A percentile compares a stretch with the other conserved stretches of the same genome.
phyloP scores from a whole-genome alignment of 768 basidiomycete genomes.

The Rhodotorula paludigena region DNA sequence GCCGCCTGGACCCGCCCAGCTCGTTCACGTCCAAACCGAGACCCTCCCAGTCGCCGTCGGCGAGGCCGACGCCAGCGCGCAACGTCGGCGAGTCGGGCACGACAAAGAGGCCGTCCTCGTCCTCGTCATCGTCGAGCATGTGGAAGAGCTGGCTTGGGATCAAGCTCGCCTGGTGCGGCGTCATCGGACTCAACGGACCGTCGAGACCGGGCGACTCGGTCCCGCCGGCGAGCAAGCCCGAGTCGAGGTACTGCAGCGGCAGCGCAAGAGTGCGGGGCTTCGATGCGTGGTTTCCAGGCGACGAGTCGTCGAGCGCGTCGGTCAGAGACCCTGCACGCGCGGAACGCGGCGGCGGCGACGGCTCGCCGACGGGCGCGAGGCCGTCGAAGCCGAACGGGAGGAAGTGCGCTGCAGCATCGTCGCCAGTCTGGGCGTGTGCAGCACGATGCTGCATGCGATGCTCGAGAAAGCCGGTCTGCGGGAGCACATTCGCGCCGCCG shows the following conservation, averaged over 20 bases:
- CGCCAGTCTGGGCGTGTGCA: constrained; percentile 20
- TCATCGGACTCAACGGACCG: constrained; percentile 43
- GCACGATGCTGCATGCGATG: constrained; percentile 36
- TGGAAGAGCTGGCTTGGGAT: constrained; percentile 43
- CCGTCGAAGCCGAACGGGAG: constrained; percentile 37
- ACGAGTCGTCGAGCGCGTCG: constrained; percentile 1
- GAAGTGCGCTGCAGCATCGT: constrained; percentile 25
- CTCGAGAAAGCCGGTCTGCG: constrained; percentile 37
- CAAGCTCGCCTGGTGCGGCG: constrained; percentile 43
- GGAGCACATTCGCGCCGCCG: constrained; percentile 4
- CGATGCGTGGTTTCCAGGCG: neutral
- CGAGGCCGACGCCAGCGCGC: constrained; percentile 8
- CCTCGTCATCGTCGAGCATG: constrained; percentile 44
- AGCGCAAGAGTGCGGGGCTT: constrained; percentile 17
- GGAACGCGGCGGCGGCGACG: constrained; percentile 1
- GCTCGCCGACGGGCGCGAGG: neutral
- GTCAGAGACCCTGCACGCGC: neutral
- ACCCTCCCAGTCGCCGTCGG: constrained; percentile 28
- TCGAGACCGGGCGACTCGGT: constrained; percentile 23
- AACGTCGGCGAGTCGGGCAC: constrained; percentile 37
- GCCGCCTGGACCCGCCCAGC: constrained; percentile 5
- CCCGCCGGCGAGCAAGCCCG: constrained; percentile 26
- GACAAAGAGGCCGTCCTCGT: constrained; percentile 35
- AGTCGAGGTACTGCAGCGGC: constrained; percentile 40
- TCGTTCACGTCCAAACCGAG: constrained; percentile 24